phyloP scores from a whole-genome alignment of 768 basidiomycete genomes.

The Macrolepiota fuliginosa region DNA sequence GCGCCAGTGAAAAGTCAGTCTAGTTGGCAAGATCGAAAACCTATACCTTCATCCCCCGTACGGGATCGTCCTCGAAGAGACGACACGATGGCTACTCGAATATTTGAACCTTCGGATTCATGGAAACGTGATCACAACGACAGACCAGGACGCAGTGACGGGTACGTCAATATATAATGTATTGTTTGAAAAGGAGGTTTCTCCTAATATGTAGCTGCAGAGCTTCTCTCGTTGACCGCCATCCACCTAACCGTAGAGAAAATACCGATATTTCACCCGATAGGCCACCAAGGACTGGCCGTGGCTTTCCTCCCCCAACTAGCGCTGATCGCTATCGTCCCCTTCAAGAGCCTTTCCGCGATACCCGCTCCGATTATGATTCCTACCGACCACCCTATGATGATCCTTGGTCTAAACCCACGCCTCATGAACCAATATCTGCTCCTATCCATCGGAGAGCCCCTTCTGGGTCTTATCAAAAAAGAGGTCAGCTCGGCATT shows the following conservation, averaged over 20 bases:
- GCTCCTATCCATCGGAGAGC: slow-evolving; percentile 22
- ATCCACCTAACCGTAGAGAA: slow-evolving; percentile 29
- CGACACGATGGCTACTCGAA: slow-evolving; percentile 37
- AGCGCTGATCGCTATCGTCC: slow-evolving; percentile 54
- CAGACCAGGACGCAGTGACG: slow-evolving; percentile 39
- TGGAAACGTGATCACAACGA: slow-evolving; percentile 65
- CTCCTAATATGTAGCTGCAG: slow-evolving; percentile 15
- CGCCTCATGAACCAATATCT: slow-evolving; percentile 18
- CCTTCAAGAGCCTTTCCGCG: slow-evolving; percentile 32
- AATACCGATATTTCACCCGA: slow-evolving; percentile 36
- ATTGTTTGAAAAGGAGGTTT: neutral
- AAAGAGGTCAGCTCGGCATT: slow-evolving; percentile 16
- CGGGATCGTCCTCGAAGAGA: slow-evolving; percentile 30
- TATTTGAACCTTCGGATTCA: slow-evolving; percentile 70
- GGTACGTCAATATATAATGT: slow-evolving; percentile 23
- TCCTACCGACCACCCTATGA: slow-evolving; percentile 51
- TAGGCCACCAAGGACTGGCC: slow-evolving; percentile 27
- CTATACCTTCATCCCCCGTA: slow-evolving; percentile 35
- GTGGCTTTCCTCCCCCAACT: slow-evolving; percentile 23
- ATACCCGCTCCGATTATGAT: slow-evolving; percentile 36
- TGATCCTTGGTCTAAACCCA: slow-evolving; percentile 27
- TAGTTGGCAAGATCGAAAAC: slow-evolving; percentile 42
- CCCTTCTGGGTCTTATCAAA: slow-evolving; percentile 21
- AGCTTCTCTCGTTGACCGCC: slow-evolving; percentile 29
- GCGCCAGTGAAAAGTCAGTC: slow-evolving; percentile 24